A percentile compares a stretch with the other conserved stretches of the same genome.
phyloP scores from a whole-genome alignment of 768 basidiomycete genomes.

The Trametopsis cervina region DNA sequence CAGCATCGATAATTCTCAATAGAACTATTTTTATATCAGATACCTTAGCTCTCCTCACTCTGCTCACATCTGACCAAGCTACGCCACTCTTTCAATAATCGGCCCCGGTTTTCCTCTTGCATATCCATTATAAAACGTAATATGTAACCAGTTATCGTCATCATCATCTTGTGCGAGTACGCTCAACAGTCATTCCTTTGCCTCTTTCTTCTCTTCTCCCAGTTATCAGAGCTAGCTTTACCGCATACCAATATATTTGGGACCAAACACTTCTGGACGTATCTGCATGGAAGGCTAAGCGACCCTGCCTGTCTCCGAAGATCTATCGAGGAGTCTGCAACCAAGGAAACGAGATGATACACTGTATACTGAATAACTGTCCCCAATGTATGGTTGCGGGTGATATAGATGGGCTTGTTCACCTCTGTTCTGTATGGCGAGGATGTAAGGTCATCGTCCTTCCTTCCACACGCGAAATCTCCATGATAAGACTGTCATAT shows the following conservation, averaged over 20 bases:
- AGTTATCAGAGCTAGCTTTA: neutral
- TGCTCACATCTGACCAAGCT: conserved; percentile 10
- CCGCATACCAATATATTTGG: neutral
- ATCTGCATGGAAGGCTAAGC: too few relatives aligned
- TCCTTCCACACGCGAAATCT: too few relatives aligned
- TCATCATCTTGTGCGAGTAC: conserved; percentile 8
- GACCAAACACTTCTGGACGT: too few relatives aligned
- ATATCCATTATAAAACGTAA: neutral
- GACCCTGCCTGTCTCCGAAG: too few relatives aligned
- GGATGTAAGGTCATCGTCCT: too few relatives aligned
- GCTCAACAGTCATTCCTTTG: neutral
- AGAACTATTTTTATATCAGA: neutral
- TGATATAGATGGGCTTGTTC: too few relatives aligned
- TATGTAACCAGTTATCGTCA: neutral
- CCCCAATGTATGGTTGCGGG: too few relatives aligned
- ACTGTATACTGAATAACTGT: too few relatives aligned
- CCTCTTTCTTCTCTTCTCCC: neutral
- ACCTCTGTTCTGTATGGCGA: too few relatives aligned
- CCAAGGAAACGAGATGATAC: too few relatives aligned
- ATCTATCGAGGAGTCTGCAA: too few relatives aligned
- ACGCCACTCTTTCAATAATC: conserved; percentile 12
- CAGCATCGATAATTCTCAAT: conserved; percentile 4
- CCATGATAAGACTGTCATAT: too few relatives aligned
- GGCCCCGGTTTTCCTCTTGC: neutral
- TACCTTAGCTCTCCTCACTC: conserved; percentile 1